Evolutionary conservation across 495 filamentous ascomycete species (phyloP), one percentile per base, ranked within the genome.

Genomic region (Xylaria venustula): DNA sequence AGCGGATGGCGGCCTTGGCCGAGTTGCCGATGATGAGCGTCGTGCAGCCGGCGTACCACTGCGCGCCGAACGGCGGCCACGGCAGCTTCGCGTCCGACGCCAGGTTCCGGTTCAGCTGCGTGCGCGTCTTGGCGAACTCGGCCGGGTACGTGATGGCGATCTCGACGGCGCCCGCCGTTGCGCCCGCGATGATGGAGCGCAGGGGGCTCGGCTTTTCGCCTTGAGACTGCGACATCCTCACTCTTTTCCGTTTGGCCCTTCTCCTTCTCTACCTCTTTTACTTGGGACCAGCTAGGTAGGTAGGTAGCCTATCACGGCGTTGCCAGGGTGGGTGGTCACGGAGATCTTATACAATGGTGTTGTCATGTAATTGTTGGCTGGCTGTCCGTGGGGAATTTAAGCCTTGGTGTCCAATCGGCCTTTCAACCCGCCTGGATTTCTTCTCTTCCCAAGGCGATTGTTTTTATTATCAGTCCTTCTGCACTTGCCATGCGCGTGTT

Each of bases 1-100:
- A 98, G 63, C 93, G 87, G 64, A 98, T 92, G 51, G 94, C 94
- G 40, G 95, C 94, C 75, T 98, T 98, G 62, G 92, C 75, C 26
- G 92, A 93, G 77, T 98, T 98, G 53, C 94, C 94, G 63, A 98
- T 92, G 49, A 98, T 94, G 73, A 98, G 78, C 23, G 94, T 97
- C 20, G 94, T 98, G 77, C 94, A 98, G 36, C 94, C 94, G 36
- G 94, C 94, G 71, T 98, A 98, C 94, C 94, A 98, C 67, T 96
- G 92, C 57, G 73, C 78, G 30, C 95, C 95, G 64, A 98, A 98
- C 25, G 90, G 90, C 32, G 94, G 94, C 89, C 90, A 97, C 46
- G 93, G 92, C n/a, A 97, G 83, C 78, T 94, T 96, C 77, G 93
- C 77, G 44, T 86, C 86, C 57, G 88, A 86, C 25, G 88, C 78